phyloP scores from a whole-genome alignment of 2,329 filamentous ascomycete genomes.

The Aphanoascus verrucosus region DNA sequence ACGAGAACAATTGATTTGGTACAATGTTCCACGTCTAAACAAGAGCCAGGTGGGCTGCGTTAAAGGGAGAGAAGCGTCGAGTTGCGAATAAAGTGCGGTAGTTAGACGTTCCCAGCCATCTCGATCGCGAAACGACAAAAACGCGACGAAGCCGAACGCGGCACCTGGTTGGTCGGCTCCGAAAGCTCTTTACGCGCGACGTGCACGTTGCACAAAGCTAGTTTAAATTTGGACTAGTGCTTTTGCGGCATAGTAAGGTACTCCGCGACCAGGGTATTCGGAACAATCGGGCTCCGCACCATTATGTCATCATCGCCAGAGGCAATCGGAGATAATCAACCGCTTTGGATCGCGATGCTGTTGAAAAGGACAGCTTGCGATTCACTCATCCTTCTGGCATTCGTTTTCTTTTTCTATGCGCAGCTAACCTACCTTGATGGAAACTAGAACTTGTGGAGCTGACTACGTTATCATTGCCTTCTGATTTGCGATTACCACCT shows the following conservation, averaged over 20 bases:
- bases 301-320: background rate
- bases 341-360: no score
- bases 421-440: background rate
- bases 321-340: no score
- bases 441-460: background rate
- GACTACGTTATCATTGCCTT: background rate
- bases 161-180: constrained; percentile 4
- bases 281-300: no score
- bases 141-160: constrained; percentile 6
- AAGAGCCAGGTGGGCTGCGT: background rate
- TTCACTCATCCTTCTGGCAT: background rate
- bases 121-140: background rate
- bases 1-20: no score
- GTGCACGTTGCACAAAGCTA: constrained; percentile 12
- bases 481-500: background rate
- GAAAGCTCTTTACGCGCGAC: constrained; percentile 4
- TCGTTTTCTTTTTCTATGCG: background rate
- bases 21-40: background rate
- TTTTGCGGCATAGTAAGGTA: no score
- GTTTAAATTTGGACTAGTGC: constrained; percentile 8
- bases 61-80: background rate
- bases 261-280: no score
- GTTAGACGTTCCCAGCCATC: constrained; percentile 10
- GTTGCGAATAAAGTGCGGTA: constrained; percentile 1
- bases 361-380: constrained; percentile 7